phyloP scores from a whole-genome alignment of 345 rosid genomes.

The Arabis hirsuta region DNA sequence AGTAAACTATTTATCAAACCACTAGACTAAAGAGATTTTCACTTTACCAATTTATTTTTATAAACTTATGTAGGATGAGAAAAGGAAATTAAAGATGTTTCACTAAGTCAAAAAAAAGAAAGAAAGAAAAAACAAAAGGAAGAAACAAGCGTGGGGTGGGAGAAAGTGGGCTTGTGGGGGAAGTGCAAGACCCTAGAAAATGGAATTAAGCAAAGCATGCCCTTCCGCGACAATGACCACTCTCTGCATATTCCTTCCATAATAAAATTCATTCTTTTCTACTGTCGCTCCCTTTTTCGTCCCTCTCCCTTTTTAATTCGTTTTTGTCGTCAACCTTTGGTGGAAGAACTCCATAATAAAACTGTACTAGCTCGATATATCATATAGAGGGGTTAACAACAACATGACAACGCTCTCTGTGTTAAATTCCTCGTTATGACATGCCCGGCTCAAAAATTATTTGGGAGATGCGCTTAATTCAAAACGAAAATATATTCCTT shows the following conservation, averaged over 20 bases:
- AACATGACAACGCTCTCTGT: no score
- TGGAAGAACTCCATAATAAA: slow-evolving; percentile 2
- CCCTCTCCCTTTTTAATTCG: not conserved
- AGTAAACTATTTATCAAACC: no score
- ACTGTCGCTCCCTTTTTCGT: not conserved
- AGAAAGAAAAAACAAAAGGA: slow-evolving; percentile 31
- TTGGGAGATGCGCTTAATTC: no score
- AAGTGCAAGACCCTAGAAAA: slow-evolving; percentile 43
- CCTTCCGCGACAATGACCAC: slow-evolving; percentile 36
- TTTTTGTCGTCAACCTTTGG: not conserved
- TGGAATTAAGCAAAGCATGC: slow-evolving; percentile 43
- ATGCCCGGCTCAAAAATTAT: no score
- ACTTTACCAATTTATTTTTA: not conserved
- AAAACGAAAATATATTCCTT: no score
- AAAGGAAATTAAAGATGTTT: not conserved
- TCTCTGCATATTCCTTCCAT: slow-evolving; percentile 25
- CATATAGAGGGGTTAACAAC: not conserved
- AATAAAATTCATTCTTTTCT: slow-evolving; percentile 7
- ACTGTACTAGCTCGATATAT: not conserved
- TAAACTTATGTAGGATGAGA: not conserved
- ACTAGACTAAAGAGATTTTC: no score
- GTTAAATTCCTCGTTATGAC: no score
- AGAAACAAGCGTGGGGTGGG: slow-evolving; percentile 32
- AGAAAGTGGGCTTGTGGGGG: slow-evolving; percentile 28
- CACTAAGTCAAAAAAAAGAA: slow-evolving; percentile 16